phyloP scores from a whole-genome alignment of 805 yeast species.

The Sugiyamaella marilandica region DNA sequence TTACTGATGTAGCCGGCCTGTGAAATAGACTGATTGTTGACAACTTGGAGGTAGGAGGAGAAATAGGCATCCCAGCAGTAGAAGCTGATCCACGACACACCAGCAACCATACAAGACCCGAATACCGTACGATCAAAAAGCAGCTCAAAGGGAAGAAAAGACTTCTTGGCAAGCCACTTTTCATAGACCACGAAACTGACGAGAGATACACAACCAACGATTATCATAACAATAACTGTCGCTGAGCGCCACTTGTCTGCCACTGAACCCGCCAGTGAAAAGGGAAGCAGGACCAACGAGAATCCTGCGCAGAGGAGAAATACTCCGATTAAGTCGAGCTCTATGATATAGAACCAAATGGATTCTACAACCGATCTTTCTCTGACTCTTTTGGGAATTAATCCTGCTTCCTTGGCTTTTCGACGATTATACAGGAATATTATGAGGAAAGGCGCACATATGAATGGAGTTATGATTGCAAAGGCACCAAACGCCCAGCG shows the following conservation, averaged over 20 bases:
- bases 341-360: conserved; percentile 28
- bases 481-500: conserved; percentile 51
- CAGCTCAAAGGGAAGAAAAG: conserved; percentile 50
- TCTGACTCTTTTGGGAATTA: conserved; percentile 10
- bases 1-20: conserved; percentile 67
- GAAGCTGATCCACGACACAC: conserved; percentile 46
- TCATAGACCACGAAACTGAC: conserved; percentile 52
- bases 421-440: conserved; percentile 29
- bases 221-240: conserved; percentile 30
- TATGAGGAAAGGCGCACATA: conserved; percentile 26
- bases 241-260: conserved; percentile 32
- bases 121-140: conserved; percentile 62
- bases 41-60: conserved; percentile 62
- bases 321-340: conserved; percentile 37
- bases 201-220: conserved; percentile 50
- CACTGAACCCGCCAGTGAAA: conserved; percentile 33
- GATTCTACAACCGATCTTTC: conserved; percentile 21
- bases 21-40: conserved; percentile 50
- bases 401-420: conserved; percentile 31
- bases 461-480: conserved; percentile 42
- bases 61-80: conserved; percentile 65
- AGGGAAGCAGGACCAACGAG: conserved; percentile 36
- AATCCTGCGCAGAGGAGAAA: conserved; percentile 34
- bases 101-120: conserved; percentile 46
- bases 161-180: conserved; percentile 45